Percentiles rank a stretch among this genome's conserved stretches.
Evolutionary conservation across 208 protist genomes (phyloP).

Genomic region (Crithidia thermophila): DNA sequence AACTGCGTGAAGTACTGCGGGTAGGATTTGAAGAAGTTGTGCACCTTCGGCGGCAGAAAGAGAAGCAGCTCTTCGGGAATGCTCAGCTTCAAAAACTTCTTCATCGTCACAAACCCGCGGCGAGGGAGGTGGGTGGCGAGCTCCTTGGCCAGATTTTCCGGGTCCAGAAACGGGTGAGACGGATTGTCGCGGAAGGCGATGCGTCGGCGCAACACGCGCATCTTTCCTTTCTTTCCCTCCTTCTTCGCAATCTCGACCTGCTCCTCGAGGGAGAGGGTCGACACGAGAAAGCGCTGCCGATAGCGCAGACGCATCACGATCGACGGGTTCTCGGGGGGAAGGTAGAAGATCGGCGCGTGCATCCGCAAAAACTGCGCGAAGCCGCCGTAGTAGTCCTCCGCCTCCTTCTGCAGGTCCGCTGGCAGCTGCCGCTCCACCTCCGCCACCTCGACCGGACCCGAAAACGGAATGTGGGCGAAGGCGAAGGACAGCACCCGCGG

Average conservation of each 20-base stretch:
- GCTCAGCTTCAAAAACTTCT: conserved; percentile 63
- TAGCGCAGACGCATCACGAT: conserved; percentile 85
- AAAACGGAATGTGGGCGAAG: conserved; percentile 50
- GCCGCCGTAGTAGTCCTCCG: conserved; percentile 66
- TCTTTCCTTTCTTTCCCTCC: conserved; percentile 56
- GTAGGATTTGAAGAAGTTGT: conserved; percentile 85
- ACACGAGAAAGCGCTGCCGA: conserved; percentile 58
- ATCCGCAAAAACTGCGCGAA: conserved; percentile 57
- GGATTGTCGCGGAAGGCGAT: conserved; percentile 89
- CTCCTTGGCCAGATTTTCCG: conserved; percentile 88
- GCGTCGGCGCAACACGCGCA: conserved; percentile 71
- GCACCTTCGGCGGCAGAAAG: conserved; percentile 66
- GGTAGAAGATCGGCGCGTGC: conserved; percentile 75
- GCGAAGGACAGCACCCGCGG: conserved; percentile 63
- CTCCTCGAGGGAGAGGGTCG: conserved; percentile 77
- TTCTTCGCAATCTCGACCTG: conserved; percentile 77
- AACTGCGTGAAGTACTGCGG: conserved; percentile 89
- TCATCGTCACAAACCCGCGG: conserved; percentile 67
- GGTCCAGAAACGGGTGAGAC: conserved; percentile 87
- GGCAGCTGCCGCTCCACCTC: conserved; percentile 40
- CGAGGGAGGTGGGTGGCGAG: conserved; percentile 74
- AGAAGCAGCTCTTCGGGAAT: conserved; percentile 77
- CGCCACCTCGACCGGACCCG: conserved; percentile 60
- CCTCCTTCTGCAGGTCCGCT: conserved; percentile 35
- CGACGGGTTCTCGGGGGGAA: conserved; percentile 48